Percentiles rank a stretch among this genome's conserved stretches.
phyloP scores from a whole-genome alignment of 2,329 filamentous ascomycete genomes.

The Colletotrichum sp. region DNA sequence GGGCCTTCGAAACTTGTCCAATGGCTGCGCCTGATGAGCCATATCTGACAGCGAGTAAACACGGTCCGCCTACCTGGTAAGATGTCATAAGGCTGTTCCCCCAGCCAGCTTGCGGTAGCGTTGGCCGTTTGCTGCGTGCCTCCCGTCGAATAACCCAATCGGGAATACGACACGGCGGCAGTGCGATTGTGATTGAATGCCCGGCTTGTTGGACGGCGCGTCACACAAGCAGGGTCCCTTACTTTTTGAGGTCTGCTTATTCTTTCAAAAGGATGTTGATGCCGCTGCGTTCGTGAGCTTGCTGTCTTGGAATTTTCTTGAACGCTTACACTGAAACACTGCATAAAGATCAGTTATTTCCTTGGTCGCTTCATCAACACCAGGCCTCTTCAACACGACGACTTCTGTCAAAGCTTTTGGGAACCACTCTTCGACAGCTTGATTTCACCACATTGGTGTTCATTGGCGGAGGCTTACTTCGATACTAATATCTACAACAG shows the following conservation, averaged over 20 bases:
- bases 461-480: too few relatives aligned
- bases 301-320: fast-evolving
- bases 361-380: background rate
- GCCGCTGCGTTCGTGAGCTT: background rate
- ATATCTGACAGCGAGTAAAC: background rate
- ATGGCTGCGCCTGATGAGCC: background rate
- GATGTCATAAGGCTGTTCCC: background rate
- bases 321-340: background rate
- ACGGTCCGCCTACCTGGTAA: background rate
- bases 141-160: background rate
- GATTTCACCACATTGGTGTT: fast-evolving
- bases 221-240: background rate
- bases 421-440: background rate
- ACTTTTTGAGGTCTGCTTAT: background rate
- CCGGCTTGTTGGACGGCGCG: background rate
- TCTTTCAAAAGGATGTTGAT: background rate
- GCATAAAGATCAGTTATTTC: background rate
- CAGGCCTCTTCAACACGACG: fast-evolving
- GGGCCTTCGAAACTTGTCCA: background rate
- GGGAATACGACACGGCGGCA: background rate
- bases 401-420: background rate
- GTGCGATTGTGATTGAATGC: background rate
- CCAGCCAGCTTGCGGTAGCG: background rate
- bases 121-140: background rate
- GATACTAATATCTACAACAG: too few relatives aligned